Evolutionary conservation across 495 filamentous ascomycete genomes (phyloP).

Genomic region (Amniculicola lignicola): DNA sequence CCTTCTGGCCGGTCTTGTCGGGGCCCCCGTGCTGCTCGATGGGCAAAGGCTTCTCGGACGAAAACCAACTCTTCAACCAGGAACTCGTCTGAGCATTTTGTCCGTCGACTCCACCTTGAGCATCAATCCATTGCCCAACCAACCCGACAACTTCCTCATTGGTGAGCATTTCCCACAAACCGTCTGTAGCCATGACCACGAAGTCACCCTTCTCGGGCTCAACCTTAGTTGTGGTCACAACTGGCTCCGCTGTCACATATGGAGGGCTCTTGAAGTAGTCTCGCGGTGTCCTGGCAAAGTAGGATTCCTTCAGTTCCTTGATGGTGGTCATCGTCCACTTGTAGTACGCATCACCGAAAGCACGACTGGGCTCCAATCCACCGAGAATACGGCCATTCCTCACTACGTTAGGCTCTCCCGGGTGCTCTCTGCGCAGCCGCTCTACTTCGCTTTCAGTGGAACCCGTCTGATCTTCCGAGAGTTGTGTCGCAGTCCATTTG

Average conservation of each 20-base stretch:
- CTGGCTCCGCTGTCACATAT: conserved; percentile 95
- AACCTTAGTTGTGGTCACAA: conserved; percentile 92
- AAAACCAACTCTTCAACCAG: conserved; percentile 59
- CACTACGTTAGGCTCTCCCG: conserved; percentile 79
- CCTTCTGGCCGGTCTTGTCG: conserved; percentile 48
- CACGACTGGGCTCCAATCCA: conserved; percentile 83
- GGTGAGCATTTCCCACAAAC: conserved; percentile 98
- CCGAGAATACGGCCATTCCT: conserved; percentile 86
- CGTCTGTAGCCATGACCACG: conserved; percentile 93
- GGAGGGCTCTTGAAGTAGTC: conserved; percentile 82
- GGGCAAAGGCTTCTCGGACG: conserved; percentile 50
- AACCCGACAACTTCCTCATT: conserved; percentile 98
- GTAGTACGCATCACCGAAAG: conserved; percentile 94
- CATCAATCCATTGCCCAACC: conserved; percentile 93
- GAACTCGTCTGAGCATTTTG: conserved; percentile 37
- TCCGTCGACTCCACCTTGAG: conserved; percentile 40
- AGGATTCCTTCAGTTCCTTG: conserved; percentile 72
- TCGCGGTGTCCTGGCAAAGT: conserved; percentile 75
- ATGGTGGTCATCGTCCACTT: conserved; percentile 89
- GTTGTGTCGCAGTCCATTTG: conserved; percentile 87
- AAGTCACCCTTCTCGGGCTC: conserved; percentile 90
- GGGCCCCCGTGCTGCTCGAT: conserved; percentile 51
- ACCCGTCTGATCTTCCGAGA: conserved; percentile 92
- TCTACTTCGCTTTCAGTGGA: conserved; percentile 76
- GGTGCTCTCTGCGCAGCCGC: conserved; percentile 78